Evolutionary conservation across 306 rosid species (phyloP), one percentile per base, ranked within the genome.

Genomic region (Ormosia emarginata): DNA sequence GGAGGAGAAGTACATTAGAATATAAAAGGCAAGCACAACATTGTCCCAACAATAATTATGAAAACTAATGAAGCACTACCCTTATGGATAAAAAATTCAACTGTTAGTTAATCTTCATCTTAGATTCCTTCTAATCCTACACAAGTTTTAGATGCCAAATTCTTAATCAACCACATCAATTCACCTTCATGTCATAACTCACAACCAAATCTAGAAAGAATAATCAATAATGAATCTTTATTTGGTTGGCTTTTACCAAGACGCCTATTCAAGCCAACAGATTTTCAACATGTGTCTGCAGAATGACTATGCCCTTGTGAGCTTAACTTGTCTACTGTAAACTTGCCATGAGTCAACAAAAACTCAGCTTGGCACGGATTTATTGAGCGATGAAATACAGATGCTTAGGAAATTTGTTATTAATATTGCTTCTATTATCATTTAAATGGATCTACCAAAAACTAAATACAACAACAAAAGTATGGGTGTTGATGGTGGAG

Each of bases 1-100:
- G 76, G 72, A 65, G 70, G 78, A 65, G 59, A 65, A 17, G 29
- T 29, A 30, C 68, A 78, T 85, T 56, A 74, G 78, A 17, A 71
- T 30, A 49, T 11, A 58, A 74, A 62, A 53, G 52, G 53, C 6
- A 11, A 24, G 49, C 55, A 36, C 72, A 77, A 75, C 67, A 43
- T 63, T 52, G 33, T 7, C 43, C 34, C 10, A 53, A 70, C 56
- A 52, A 50, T 11, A 47, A 40, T 32, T 15, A 14, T 0, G 70
- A 56, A 67, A 74, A 79, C 15, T 10, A 14, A 43, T 53, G 62
- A 71, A 56, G 47, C 61, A 55, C 32, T 4, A 6, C 12, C 6
- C 36, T 8, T 0, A 12, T 4, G 46, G 39, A 59, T 36, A 57
- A 76, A 34, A 30, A 24, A 5, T 15, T 49, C 33, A 74, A 78